Percentiles rank a stretch among this genome's conserved stretches.
Evolutionary conservation across 2,329 filamentous ascomycete species (phyloP).

Genomic region (Sporothrix schenckii): DNA sequence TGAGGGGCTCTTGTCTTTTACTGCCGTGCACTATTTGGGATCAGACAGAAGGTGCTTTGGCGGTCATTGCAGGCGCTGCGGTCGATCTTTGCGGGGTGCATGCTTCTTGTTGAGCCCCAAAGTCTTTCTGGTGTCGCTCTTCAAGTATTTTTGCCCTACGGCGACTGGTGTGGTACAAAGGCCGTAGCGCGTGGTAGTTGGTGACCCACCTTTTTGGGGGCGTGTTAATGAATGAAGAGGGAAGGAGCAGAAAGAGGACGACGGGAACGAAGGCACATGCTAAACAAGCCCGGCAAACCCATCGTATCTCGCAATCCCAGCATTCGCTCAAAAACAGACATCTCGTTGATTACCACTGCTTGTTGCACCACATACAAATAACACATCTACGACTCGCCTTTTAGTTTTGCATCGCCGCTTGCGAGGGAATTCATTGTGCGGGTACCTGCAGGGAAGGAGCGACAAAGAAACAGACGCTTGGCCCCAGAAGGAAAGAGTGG

Average conservation of each 20-base stretch:
- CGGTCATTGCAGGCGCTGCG: no score
- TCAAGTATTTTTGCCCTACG: not conserved
- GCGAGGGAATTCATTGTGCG: not conserved
- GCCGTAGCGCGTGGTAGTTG: not conserved
- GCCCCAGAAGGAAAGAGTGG: slow-evolving; percentile 14
- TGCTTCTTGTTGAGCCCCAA: not conserved
- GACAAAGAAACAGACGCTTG: not conserved
- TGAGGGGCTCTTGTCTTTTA: no score
- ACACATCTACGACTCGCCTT: no score
- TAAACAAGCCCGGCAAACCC: no score
- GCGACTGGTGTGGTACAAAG: not conserved
- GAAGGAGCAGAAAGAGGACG: not conserved
- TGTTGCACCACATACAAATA: no score
- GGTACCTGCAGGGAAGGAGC: slow-evolving; percentile 18
- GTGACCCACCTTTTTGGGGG: not conserved
- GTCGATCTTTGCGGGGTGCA: slow-evolving; percentile 11
- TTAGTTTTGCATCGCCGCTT: no score
- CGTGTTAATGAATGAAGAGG: not conserved
- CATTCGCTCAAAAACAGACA: no score
- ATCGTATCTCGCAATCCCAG: no score
- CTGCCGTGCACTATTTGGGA: no score
- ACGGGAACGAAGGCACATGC: not conserved
- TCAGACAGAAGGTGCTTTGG: no score
- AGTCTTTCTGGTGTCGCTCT: slow-evolving; percentile 1
- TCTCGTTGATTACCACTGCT: no score